Percentiles rank a stretch among this genome's conserved stretches.
Conservation (phyloP, 331 rosid species). For the Quercus lobata region DNA sequence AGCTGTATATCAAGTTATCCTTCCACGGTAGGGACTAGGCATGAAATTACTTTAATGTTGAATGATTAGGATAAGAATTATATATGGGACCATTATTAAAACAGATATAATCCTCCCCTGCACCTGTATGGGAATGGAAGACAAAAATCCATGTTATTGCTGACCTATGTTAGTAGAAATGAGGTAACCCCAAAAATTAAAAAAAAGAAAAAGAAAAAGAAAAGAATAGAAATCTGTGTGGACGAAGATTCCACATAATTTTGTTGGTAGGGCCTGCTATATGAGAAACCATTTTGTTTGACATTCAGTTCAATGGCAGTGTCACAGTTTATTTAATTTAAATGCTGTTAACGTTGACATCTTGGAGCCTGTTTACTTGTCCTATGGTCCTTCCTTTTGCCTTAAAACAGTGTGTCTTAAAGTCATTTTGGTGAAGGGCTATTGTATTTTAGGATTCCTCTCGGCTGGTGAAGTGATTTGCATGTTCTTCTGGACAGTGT, state of each 20-base stretch:
- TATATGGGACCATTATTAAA: neutral
- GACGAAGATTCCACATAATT: neutral
- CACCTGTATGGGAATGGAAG: neutral
- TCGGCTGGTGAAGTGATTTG: neutral
- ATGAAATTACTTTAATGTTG: conserved; percentile 5
- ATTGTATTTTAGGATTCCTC: neutral
- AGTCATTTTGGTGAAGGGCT: neutral
- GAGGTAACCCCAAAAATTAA: neutral
- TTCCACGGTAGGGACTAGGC: conserved; percentile 58
- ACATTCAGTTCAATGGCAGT: neutral
- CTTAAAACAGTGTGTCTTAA: neutral
- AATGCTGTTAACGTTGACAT: neutral
- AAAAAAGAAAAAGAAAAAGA: neutral
- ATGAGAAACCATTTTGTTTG: neutral
- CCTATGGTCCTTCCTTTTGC: neutral
- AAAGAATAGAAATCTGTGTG: neutral
- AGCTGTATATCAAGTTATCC: conserved; percentile 81
- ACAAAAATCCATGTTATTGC: neutral
- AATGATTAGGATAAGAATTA: neutral
- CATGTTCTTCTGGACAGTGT: neutral
- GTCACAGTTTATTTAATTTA: neutral
- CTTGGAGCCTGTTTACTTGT: neutral
- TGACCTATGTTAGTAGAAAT: neutral
- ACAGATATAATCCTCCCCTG: neutral
- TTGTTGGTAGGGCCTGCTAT: neutral